Conservation (phyloP, 1,284 basidiomycete genomes). For the Trametes pubescens region DNA sequence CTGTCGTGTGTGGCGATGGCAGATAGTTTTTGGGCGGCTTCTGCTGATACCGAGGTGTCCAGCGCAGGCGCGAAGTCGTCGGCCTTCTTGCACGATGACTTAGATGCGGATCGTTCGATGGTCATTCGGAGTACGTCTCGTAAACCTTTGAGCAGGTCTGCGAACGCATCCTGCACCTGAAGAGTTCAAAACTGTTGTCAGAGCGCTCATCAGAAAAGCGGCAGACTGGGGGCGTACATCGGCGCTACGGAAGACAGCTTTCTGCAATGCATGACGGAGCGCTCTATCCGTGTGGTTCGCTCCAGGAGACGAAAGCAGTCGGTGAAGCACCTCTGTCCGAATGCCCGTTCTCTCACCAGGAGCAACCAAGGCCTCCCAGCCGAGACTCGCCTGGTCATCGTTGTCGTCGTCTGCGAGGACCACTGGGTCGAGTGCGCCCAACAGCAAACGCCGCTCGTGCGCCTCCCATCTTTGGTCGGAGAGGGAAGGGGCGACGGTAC, state of each 20-base stretch:
- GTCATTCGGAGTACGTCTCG: constrained; percentile 48
- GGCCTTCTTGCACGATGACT: constrained; percentile 5
- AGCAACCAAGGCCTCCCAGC: constrained; percentile 64
- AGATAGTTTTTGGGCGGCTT: constrained; percentile 38
- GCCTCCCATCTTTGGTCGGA: constrained; percentile 60
- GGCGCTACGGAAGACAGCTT: constrained; percentile 64
- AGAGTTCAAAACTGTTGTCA: background rate
- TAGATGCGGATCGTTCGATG: constrained; percentile 29
- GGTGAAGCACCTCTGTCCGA: constrained; percentile 56
- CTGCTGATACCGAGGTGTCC: constrained; percentile 34
- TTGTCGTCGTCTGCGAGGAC: constrained; percentile 46
- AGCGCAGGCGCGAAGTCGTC: constrained; percentile 75
- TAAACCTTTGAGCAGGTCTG: constrained; percentile 47
- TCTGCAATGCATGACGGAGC: constrained; percentile 49
- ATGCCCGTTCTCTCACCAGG: constrained; percentile 77
- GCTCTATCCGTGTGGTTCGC: constrained; percentile 18
- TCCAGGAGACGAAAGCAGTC: constrained; percentile 41
- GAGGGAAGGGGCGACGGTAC: constrained; percentile 52
- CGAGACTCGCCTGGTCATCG: constrained; percentile 36
- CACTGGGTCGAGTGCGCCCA: constrained; percentile 73
- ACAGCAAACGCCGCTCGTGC: constrained; percentile 67
- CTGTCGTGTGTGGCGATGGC: constrained; percentile 33
- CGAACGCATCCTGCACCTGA: constrained; percentile 67
- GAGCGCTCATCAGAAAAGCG: background rate
- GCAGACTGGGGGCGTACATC: constrained; percentile 59